Evolutionary conservation across 495 filamentous ascomycete species (phyloP).

Genomic region (Tuber aestivum): DNA sequence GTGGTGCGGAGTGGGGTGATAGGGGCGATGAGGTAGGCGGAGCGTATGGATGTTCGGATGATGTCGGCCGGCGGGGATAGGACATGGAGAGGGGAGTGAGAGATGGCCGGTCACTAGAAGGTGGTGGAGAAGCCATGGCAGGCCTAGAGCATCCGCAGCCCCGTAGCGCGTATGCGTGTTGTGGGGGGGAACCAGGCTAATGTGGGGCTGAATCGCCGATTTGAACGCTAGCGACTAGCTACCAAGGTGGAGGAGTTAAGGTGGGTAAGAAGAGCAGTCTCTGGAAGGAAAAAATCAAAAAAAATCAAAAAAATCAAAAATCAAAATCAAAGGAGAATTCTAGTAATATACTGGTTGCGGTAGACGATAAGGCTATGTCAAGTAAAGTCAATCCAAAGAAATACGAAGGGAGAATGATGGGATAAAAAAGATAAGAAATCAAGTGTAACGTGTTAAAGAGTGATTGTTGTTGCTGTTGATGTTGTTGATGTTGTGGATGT

Average conservation of each 20-base stretch:
- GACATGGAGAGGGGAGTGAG: constrained; percentile 9
- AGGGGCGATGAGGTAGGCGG: constrained; percentile 30
- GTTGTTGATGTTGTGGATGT: background rate
- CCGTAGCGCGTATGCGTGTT: background rate
- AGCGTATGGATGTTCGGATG: constrained; percentile 18
- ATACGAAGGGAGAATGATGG: background rate
- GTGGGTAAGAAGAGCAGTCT: no score
- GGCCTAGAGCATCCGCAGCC: background rate
- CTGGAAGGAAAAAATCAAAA: no score
- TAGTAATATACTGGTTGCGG: background rate
- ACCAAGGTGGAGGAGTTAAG: no score
- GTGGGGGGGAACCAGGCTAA: no score
- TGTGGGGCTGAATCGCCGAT: background rate
- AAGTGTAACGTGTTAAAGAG: background rate
- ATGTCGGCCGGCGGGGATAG: constrained; percentile 16
- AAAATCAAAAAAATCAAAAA: no score
- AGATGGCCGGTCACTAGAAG: constrained; percentile 8
- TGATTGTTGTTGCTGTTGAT: background rate
- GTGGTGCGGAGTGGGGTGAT: constrained; percentile 24
- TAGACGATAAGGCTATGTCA: background rate
- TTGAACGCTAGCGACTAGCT: background rate
- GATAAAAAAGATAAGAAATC: background rate
- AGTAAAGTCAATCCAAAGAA: background rate
- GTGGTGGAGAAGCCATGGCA: constrained; percentile 17
- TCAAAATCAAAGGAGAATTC: background rate